These are phyloP conservation scores for Geranomyces michiganensis DNA, from an alignment of 192 early-diverging fungal species.

Conservation along the genomic window DNA sequence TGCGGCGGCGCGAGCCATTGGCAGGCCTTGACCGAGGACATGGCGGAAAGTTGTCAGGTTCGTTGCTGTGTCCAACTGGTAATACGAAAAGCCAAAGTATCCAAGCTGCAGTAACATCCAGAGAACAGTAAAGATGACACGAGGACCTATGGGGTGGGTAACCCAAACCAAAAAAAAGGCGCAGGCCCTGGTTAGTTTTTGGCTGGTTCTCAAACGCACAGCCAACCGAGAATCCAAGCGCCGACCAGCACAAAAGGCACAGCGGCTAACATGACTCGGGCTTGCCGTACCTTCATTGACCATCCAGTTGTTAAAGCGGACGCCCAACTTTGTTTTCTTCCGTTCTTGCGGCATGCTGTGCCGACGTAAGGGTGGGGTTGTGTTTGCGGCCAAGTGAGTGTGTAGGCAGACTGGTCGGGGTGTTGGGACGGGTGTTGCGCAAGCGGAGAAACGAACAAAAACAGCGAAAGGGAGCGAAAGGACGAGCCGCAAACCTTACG, in stretches of 20 bases:
- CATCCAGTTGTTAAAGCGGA: conserved; percentile 54
- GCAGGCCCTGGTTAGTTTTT: too few relatives aligned
- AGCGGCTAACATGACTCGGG: neutral
- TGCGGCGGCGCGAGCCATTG: conserved; percentile 57
- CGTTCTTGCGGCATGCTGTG: conserved; percentile 7
- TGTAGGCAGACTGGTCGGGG: too few relatives aligned
- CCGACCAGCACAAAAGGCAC: too few relatives aligned
- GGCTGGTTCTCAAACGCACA: too few relatives aligned
- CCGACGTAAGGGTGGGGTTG: too few relatives aligned
- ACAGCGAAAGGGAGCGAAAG: too few relatives aligned
- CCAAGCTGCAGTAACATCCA: conserved; percentile 47
- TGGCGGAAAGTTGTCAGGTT: conserved; percentile 45
- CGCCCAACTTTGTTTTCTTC: conserved; percentile 41
- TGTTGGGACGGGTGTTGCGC: too few relatives aligned
- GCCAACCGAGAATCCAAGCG: too few relatives aligned
- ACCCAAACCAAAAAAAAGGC: neutral
- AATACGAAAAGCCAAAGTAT: conserved; percentile 51
- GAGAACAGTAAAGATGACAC: conserved; percentile 42
- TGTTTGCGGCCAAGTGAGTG: too few relatives aligned
- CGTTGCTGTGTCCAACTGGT: conserved; percentile 42
- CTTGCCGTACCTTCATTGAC: conserved; percentile 54
- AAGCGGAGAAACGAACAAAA: too few relatives aligned
- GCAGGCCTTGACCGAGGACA: conserved; percentile 51
- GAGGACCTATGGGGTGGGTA: conserved; percentile 35
- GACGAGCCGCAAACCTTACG: too few relatives aligned